phyloP scores from a whole-genome alignment of 352 stramenopile genomes.

The Globisporangium acanthophoron region DNA sequence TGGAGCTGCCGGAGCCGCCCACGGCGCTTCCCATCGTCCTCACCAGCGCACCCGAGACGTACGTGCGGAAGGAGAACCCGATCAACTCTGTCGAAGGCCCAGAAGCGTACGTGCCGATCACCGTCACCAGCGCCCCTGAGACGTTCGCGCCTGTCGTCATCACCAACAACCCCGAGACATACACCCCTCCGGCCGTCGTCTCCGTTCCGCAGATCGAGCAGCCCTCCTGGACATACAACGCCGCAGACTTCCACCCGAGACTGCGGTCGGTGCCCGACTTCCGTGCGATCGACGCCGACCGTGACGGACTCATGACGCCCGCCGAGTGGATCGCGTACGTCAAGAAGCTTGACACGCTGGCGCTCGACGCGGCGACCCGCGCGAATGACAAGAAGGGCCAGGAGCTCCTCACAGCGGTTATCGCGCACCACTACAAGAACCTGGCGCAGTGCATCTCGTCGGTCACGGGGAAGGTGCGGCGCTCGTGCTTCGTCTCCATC shows the following conservation, averaged over 20 bases:
- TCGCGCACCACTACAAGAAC: constrained; percentile 29
- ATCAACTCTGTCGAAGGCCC: not conserved
- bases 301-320: constrained; percentile 12
- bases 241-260: not conserved
- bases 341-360: constrained; percentile 16
- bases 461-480: constrained; percentile 10
- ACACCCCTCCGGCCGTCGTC: not conserved
- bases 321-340: constrained; percentile 23
- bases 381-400: constrained; percentile 1
- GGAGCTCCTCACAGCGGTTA: constrained; percentile 14
- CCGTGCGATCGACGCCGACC: constrained; percentile 18
- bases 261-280: constrained; percentile 2
- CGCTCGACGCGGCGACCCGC: constrained; percentile 10
- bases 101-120: not conserved
- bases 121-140: too few species aligned
- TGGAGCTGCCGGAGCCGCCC: not conserved
- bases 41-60: not conserved
- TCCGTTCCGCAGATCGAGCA: not conserved
- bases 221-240: not conserved
- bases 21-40: not conserved
- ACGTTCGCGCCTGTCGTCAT: too few species aligned
- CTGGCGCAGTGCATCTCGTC: constrained; percentile 20
- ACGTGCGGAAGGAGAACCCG: not conserved
- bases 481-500: not conserved
- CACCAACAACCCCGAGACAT: not conserved